phyloP scores from a whole-genome alignment of 352 stramenopile species.

The Phytophthora aleatoria region DNA sequence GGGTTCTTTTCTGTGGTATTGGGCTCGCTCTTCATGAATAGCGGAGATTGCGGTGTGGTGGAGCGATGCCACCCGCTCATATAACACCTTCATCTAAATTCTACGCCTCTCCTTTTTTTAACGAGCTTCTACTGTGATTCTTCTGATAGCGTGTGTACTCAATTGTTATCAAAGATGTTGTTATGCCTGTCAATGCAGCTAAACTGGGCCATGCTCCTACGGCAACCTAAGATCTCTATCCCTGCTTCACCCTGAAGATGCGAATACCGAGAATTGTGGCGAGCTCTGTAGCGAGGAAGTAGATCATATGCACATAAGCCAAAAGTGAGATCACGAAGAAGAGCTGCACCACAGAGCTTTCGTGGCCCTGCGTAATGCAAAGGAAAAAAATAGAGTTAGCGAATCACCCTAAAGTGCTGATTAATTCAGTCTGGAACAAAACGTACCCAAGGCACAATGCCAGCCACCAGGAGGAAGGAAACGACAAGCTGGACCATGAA shows the following conservation, averaged over 20 bases:
- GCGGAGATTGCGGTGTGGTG: constrained; percentile 43
- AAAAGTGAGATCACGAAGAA: constrained; percentile 79
- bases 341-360: constrained; percentile 71
- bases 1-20: constrained; percentile 37
- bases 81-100: constrained; percentile 31
- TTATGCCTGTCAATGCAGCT: constrained; percentile 9
- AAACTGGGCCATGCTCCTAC: not conserved
- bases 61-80: constrained; percentile 55
- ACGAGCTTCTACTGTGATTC: not conserved
- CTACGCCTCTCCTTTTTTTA: constrained; percentile 21
- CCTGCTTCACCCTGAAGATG: constrained; percentile 85
- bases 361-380: constrained; percentile 46
- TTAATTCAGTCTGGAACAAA: not conserved
- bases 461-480: constrained; percentile 68
- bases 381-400: constrained; percentile 2
- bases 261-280: constrained; percentile 76
- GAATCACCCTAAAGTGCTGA: not conserved
- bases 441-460: constrained; percentile 77
- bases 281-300: constrained; percentile 77
- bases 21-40: constrained; percentile 36
- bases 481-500: constrained; percentile 68
- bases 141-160: constrained; percentile 1
- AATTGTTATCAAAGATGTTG: not conserved
- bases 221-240: constrained; percentile 16
- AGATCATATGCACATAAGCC: constrained; percentile 86